Conservation (phyloP, 75 land plant genomes). For the Pinus albicaulis region DNA sequence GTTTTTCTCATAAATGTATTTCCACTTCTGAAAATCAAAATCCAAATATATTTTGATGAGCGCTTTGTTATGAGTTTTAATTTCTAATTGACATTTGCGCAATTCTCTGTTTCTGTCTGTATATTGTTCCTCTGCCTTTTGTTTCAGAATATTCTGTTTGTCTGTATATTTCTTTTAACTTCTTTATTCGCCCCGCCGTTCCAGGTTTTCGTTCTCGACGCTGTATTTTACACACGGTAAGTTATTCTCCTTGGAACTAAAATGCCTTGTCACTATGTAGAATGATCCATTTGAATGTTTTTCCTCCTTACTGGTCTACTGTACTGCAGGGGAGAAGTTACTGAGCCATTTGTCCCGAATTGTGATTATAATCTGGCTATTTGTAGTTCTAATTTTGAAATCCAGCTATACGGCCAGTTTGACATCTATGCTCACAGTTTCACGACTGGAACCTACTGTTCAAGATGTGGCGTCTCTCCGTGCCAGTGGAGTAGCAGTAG, state of each 20-base stretch:
- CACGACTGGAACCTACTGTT: conserved; percentile 32
- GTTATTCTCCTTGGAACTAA: background rate
- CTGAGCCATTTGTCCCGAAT: background rate
- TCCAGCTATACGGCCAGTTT: conserved; percentile 52
- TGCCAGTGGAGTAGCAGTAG: conserved; percentile 16
- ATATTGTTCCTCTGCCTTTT: too few relatives aligned
- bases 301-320: background rate
- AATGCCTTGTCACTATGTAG: background rate
- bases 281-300: too few relatives aligned
- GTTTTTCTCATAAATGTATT: too few relatives aligned
- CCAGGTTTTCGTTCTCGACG: conserved; percentile 4
- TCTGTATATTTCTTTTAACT: too few relatives aligned
- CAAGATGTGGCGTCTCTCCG: background rate
- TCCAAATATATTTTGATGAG: too few relatives aligned
- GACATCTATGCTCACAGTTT: conserved; percentile 52
- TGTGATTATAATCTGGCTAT: conserved; percentile 28
- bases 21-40: too few relatives aligned
- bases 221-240: background rate
- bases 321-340: background rate
- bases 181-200: too few relatives aligned
- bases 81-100: too few relatives aligned
- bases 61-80: too few relatives aligned
- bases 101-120: too few relatives aligned
- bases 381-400: conserved; percentile 42
- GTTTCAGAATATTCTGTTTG: too few relatives aligned